Percentiles rank a stretch among this genome's conserved stretches.
Evolutionary conservation across 805 yeast species (phyloP).

Genomic region (Kuraishia ogatae): DNA sequence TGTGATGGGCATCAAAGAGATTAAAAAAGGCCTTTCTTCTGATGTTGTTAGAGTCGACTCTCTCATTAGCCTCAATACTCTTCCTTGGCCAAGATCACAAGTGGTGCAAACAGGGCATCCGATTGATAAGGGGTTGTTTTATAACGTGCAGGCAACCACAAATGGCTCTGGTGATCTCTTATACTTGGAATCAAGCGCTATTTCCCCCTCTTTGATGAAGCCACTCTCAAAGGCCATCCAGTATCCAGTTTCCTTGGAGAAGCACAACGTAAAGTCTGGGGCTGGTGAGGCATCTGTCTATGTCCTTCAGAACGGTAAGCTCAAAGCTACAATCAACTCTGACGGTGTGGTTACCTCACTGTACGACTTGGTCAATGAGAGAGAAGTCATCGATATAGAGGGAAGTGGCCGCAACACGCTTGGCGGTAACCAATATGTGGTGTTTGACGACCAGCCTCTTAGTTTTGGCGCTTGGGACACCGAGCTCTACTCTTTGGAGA

Average conservation of each 20-base stretch:
- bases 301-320: conserved; percentile 50
- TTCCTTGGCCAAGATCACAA: conserved; percentile 55
- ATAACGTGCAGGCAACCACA: conserved; percentile 1
- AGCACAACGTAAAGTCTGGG: conserved; percentile 25
- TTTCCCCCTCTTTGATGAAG: conserved; percentile 11
- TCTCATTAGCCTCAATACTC: conserved; percentile 34
- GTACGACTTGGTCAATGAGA: conserved; percentile 43
- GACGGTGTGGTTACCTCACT: conserved; percentile 55
- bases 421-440: conserved; percentile 75
- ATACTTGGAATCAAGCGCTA: conserved; percentile 8
- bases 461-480: conserved; percentile 98
- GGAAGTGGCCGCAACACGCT: conserved; percentile 44
- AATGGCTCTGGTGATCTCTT: conserved; percentile 1
- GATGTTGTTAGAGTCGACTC: neutral
- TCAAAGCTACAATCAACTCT: conserved; percentile 45
- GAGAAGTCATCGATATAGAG: conserved; percentile 60
- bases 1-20: conserved; percentile 23
- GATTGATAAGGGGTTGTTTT: conserved; percentile 4
- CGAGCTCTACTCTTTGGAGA: conserved; percentile 78
- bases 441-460: conserved; percentile 86
- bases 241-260: conserved; percentile 40
- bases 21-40: conserved; percentile 7
- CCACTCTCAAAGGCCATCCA: conserved; percentile 18
- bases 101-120: conserved; percentile 21
- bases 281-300: conserved; percentile 14